Percentiles rank a stretch among this genome's conserved stretches.
Conservation (phyloP, 306 rosid species). For the Lupinus albus region DNA sequence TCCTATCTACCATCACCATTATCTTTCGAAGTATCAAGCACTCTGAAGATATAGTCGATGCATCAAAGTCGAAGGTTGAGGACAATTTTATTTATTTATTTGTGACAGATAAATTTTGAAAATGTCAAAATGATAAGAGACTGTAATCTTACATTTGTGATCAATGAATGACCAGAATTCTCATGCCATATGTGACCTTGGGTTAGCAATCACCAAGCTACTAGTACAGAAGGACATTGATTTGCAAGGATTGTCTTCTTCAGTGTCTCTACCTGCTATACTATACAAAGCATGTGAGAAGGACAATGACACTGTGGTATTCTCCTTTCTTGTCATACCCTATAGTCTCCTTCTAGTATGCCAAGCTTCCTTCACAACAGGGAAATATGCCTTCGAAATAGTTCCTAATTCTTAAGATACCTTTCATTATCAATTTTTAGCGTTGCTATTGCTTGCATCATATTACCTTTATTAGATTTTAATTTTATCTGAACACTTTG, state of each 20-base stretch:
- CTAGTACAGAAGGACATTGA: constrained; percentile 61
- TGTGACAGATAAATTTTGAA: constrained; percentile 15
- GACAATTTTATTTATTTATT: neutral
- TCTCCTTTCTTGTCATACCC: constrained; percentile 39
- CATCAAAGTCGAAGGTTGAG: constrained; percentile 82
- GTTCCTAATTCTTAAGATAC: constrained; percentile 35
- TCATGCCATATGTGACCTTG: constrained; percentile 91
- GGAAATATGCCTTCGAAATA: constrained; percentile 3
- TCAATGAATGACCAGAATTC: constrained; percentile 72
- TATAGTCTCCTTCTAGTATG: constrained; percentile 29
- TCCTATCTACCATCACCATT: constrained; percentile 56
- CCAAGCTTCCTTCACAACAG: constrained; percentile 21
- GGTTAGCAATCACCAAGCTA: constrained; percentile 76
- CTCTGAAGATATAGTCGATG: constrained; percentile 75
- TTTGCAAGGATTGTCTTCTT: constrained; percentile 53
- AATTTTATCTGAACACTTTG: constrained; percentile 31
- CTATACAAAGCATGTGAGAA: constrained; percentile 73
- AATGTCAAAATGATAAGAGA: constrained; percentile 17
- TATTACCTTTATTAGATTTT: constrained; percentile 18
- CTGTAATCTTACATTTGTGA: constrained; percentile 43
- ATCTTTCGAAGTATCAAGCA: constrained; percentile 77
- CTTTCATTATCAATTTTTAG: constrained; percentile 31
- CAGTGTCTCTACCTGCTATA: constrained; percentile 64
- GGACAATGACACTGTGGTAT: constrained; percentile 69
- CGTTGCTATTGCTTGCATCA: constrained; percentile 30